These are phyloP conservation scores for Rhododendron kiyosumense DNA, from an alignment of 148 eudicot species.

Conservation along the genomic window DNA sequence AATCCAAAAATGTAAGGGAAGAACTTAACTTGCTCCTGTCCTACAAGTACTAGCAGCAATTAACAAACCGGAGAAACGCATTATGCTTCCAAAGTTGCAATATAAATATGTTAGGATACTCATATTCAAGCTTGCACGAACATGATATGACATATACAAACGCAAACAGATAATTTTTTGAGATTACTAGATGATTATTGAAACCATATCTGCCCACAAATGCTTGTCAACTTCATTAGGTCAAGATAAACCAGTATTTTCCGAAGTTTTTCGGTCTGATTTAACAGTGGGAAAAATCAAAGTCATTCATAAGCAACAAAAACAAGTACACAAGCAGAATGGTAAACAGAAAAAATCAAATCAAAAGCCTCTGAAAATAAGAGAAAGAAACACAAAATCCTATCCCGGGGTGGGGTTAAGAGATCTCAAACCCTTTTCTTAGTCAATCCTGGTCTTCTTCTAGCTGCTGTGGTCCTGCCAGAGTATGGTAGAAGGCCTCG, in stretches of 20 bases:
- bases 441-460: slow-evolving; percentile 25
- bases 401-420: background rate
- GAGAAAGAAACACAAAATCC: background rate
- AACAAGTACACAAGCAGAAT: background rate
- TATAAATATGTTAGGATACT: background rate
- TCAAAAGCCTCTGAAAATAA: background rate
- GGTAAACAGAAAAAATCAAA: background rate
- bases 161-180: background rate
- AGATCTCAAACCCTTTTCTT: slow-evolving; percentile 60
- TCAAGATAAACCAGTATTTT: background rate
- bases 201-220: background rate
- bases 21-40: background rate
- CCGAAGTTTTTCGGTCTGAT: background rate
- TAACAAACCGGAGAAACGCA: background rate
- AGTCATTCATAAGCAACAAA: background rate
- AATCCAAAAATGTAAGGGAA: background rate
- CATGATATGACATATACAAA: background rate
- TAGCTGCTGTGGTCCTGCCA: slow-evolving; percentile 28
- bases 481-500: slow-evolving; percentile 55
- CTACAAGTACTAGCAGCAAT: background rate
- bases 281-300: background rate
- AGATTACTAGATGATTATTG: background rate
- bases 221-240: background rate
- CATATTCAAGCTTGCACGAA: background rate
- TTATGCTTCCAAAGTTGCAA: background rate